Conservation (phyloP, 176 grass and related monocot species). For the Bromus sterilis region DNA sequence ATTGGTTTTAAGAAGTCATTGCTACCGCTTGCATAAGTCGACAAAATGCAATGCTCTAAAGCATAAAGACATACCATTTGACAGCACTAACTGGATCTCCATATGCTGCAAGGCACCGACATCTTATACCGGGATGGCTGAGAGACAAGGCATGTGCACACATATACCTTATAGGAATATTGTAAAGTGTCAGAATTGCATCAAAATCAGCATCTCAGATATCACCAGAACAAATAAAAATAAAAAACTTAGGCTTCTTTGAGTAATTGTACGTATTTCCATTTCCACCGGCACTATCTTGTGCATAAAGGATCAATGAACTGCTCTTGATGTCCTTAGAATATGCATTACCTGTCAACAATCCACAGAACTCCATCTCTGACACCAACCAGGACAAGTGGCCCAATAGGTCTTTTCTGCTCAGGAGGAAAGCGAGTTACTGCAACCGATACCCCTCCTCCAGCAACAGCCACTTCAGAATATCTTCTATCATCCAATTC, state of each 20-base stretch:
- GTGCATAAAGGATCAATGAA: constrained; percentile 8
- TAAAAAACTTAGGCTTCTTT: neutral
- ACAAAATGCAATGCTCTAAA: constrained; percentile 7
- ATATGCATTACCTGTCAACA: constrained; percentile 74
- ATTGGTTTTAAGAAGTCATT: constrained; percentile 4
- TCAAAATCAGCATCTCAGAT: neutral
- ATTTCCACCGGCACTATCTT: neutral
- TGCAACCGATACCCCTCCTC: constrained; percentile 96
- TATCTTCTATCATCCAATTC: constrained; percentile 88
- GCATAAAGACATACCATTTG: constrained; percentile 66
- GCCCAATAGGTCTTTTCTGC: constrained; percentile 95
- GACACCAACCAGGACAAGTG: constrained; percentile 87
- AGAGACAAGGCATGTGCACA: constrained; percentile 97
- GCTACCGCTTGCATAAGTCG: neutral
- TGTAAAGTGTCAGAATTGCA: constrained; percentile 9
- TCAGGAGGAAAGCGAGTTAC: constrained; percentile 89
- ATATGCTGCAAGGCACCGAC: constrained; percentile 94
- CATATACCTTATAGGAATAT: constrained; percentile 72
- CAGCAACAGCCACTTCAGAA: constrained; percentile 94
- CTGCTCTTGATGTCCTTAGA: constrained; percentile 15
- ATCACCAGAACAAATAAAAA: neutral
- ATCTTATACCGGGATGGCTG: constrained; percentile 98
- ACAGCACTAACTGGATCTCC: constrained; percentile 99
- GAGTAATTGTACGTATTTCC: neutral
- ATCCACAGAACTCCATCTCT: constrained; percentile 98